These are phyloP conservation scores for Malassezia caprae DNA, from an alignment of 1,284 basidiomycete species.

Conservation along the genomic window DNA sequence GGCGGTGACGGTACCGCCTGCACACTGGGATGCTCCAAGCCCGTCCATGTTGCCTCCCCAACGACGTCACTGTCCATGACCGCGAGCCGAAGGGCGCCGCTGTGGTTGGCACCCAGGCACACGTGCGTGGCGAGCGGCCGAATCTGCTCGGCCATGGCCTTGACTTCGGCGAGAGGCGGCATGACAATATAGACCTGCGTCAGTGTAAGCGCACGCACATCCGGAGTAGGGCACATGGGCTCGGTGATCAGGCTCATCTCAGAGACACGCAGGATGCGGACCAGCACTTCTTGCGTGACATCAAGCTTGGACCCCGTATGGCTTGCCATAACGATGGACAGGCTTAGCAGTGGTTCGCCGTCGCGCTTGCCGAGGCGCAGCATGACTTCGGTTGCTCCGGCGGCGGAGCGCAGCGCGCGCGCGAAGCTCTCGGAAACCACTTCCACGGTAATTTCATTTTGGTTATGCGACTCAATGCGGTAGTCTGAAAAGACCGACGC, in stretches of 20 bases:
- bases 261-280: conserved; percentile 60
- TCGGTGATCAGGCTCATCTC: conserved; percentile 66
- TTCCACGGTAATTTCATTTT: conserved; percentile 69
- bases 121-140: conserved; percentile 65
- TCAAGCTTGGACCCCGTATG: conserved; percentile 46
- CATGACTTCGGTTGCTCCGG: conserved; percentile 59
- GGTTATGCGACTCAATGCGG: conserved; percentile 73
- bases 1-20: background rate
- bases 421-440: conserved; percentile 65
- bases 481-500: conserved; percentile 68
- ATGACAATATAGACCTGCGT: conserved; percentile 68
- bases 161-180: conserved; percentile 65
- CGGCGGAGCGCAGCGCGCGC: conserved; percentile 56
- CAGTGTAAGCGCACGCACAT: conserved; percentile 54
- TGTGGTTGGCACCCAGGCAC: conserved; percentile 61
- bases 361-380: conserved; percentile 76
- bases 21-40: conserved; percentile 57
- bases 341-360: conserved; percentile 62
- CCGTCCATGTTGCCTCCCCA: conserved; percentile 71
- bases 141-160: conserved; percentile 67
- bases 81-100: conserved; percentile 47
- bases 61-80: conserved; percentile 62
- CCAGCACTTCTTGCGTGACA: conserved; percentile 49
- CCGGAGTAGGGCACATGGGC: conserved; percentile 75
- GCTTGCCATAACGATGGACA: conserved; percentile 60